Evolutionary conservation across 2,329 filamentous ascomycete species (phyloP), one percentile per base, ranked within the genome.

Genomic region (Aspergillus sp.): DNA sequence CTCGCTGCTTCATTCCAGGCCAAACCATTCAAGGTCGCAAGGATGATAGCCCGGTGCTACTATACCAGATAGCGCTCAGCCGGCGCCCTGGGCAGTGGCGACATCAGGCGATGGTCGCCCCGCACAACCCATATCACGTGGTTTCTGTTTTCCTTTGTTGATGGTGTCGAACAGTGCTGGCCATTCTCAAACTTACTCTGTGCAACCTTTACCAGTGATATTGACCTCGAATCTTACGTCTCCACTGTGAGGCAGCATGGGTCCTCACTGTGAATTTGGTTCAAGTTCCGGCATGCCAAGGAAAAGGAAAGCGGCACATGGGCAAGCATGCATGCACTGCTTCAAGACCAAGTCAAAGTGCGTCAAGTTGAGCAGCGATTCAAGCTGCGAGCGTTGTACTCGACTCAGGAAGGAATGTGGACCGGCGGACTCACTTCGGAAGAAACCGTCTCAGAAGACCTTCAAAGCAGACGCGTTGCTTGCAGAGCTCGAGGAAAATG

Each of bases 331-430:
- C 28, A n/a, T 55, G 15, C 53, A 47, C 28, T 55, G 53, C 41
- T 55, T 55, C 53, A 55, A 55, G 53, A 55, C 43, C 28, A 55
- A 55, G 43, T 55, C 53, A 28, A 55, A 55, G 25, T 55, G 53
- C 38, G 53, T 55, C n/a, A 55, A 45, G 19, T 25, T 34, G 11
- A 17, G n/a, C 7, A 47, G 47, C 25, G 41, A n/a, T 23, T 41
- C 46, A 17, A 38, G 43, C 19, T 55, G 53, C 13, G 53, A 55
- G 31, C 19, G 53, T 23, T 55, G 53, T 23, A 7, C 34, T 34
- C 41, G 53, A 23, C 53, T 55, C 43, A 55, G 47, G 11, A 55
- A 55, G 53, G n/a, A 55, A 31, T 55, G 53, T 22, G 46, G 17
- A 7, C 47, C 53, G 25, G 53, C 53, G 4, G 53, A 55, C n/a